Evolutionary conservation across 2,329 filamentous ascomycete species (phyloP), one percentile per base, ranked within the genome.

Genomic region (Stemphylium lycopersici): DNA sequence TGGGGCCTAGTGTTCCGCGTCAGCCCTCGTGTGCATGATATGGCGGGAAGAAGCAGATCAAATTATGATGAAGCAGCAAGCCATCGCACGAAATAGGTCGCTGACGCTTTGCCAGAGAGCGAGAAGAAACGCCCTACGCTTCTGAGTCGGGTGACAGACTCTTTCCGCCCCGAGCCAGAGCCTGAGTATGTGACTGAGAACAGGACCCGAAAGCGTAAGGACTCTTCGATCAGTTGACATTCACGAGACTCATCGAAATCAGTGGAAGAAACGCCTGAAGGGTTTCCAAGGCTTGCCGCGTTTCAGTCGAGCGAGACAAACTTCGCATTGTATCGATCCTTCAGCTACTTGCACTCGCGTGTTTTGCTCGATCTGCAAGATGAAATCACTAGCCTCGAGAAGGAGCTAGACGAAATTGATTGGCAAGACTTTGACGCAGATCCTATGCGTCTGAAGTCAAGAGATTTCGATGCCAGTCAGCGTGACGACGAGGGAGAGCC

Each of bases 291-390:
- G 1, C 66, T 78, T 0, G 75, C 77, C 3, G 68, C 72, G 0
- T 78, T 79, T 47, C 72, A 77, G 39, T 64, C 73, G 5, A 74
- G 71, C 42, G 76, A 79, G 36, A 55, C 67, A 8, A 77, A 76
- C 44, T 78, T 78, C 48, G 63, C 72, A 2, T 62, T 77, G 3
- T 79, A 78, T 54, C 67, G 77, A 4, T 70, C 68, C 3, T 79
- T 78, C 47, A 62, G 60, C 36, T 76, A 77, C 48, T 59, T 78
- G 1, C 76, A 79, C 43, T 67, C 71, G 6, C 74, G 77, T 3
- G 53, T 78, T 2, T 56, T 78, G 1, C 68, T 76, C 1, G 68
- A 74, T 20, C 43, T 76, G 6, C 77, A 79, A 56, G 69, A 73
- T 39, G 71, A 78, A 31, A 71, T 78, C 20, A 71, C 66, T 0